These are phyloP conservation scores for Triticum dicoccoides DNA, from an alignment of 176 grass and related monocot species.

Conservation along the genomic window DNA sequence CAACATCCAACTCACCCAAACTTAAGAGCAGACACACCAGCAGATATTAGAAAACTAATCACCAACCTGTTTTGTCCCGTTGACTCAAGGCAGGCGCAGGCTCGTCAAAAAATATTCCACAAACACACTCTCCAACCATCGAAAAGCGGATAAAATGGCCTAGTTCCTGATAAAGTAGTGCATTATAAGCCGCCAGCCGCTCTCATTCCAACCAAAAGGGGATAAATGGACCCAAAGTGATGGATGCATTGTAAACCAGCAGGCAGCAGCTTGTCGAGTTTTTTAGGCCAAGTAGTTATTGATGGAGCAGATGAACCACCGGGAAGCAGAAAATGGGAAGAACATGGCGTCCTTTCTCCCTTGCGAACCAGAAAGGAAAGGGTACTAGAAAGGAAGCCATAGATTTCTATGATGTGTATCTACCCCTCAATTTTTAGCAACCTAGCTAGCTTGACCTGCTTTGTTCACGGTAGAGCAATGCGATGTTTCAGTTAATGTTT, in stretches of 20 bases:
- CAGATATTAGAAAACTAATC: not conserved
- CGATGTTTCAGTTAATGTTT: not conserved
- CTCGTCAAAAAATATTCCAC: not conserved
- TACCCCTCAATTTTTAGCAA: not conserved
- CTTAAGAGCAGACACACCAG: not conserved
- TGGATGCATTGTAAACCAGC: not conserved
- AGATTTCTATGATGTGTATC: not conserved
- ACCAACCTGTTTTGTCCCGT: not conserved
- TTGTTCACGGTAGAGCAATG: not conserved
- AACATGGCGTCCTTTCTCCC: not conserved
- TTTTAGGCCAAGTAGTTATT: not conserved
- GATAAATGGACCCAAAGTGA: not conserved
- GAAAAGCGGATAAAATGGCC: not conserved
- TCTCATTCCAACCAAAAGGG: not conserved
- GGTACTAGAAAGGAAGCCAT: not conserved
- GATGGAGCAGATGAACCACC: slow-evolving; percentile 41
- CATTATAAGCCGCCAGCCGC: too few species aligned
- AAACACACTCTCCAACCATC: not conserved
- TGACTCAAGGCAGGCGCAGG: not conserved
- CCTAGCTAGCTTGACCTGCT: not conserved
- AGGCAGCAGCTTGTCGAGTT: slow-evolving; percentile 9
- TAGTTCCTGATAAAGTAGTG: not conserved
- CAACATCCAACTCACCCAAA: not conserved
- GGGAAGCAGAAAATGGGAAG: not conserved
- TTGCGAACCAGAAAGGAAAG: not conserved